These are phyloP conservation scores for Flaveria trinervia DNA, from an alignment of 129 eudicot genomes.

Conservation along the genomic window DNA sequence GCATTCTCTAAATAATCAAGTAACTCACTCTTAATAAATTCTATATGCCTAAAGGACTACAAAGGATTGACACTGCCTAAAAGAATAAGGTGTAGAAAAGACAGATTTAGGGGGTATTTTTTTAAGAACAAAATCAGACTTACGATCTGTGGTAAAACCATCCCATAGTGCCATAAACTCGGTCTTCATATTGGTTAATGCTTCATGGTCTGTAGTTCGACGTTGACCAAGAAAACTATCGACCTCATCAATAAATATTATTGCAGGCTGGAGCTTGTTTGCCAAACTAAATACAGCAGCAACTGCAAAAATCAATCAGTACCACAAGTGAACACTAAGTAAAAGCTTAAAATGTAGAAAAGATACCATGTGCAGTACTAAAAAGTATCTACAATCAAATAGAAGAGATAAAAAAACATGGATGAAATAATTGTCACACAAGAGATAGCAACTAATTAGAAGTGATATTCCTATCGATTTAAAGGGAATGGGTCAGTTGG, in stretches of 20 bases:
- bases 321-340: not conserved
- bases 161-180: constrained; percentile 96
- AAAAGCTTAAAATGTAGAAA: not conserved
- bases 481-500: too few relatives aligned
- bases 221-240: constrained; percentile 95
- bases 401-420: too few relatives aligned
- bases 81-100: not conserved
- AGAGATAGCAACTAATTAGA: too few relatives aligned
- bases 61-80: not conserved
- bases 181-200: constrained; percentile 81
- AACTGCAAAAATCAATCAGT: constrained; percentile 49
- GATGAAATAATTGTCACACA: too few relatives aligned
- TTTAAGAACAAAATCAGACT: constrained; percentile 19
- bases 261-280: constrained; percentile 85
- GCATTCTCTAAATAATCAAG: constrained; percentile 55
- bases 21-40: not conserved
- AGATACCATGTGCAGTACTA: not conserved
- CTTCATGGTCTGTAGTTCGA: constrained; percentile 74
- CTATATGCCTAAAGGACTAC: not conserved
- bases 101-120: not conserved
- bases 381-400: not conserved
- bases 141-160: constrained; percentile 93
- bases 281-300: constrained; percentile 91
- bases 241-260: constrained; percentile 90
- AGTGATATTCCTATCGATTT: too few relatives aligned